Evolutionary conservation across 1,284 basidiomycete genomes (phyloP), one percentile per base, ranked within the genome.

Genomic region (Malassezia equina): DNA sequence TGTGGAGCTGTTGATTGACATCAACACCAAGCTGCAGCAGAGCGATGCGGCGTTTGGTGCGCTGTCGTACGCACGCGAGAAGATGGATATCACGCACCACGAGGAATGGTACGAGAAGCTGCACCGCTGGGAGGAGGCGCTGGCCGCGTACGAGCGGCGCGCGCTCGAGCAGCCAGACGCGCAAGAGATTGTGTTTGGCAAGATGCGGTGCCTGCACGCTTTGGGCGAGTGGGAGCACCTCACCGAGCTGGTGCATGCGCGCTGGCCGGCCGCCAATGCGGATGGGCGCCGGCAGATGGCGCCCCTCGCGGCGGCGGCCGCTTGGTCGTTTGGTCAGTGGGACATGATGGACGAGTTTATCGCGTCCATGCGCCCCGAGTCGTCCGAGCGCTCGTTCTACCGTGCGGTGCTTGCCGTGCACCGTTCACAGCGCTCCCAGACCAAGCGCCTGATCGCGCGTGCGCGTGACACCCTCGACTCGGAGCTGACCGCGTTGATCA

Each of bases 291-390:
- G 86, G 55, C 85, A 88, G 73, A 94, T 98, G 67, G 91, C 94
- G 1, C 91, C 93, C 0, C 85, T 98, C 78, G 94, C 93, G 0
- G 89, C 94, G 0, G 93, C 94, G 0, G 93, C 94, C 1, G 90
- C 90, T 4, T 98, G 94, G 93, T 90, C 90, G 5, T 77, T 95
- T 54, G 86, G 86, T 61, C 90, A 96, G 69, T 99, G 94, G 94
- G 90, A 95, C 68, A 82, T 85, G 7, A 98, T 99, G 94, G 94
- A 98, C 59, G 86, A 91, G 66, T 98, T 94, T 76, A 95, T 98
- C 58, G 81, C 83, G 7, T 87, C 86, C 3, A 94, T 99, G 88
- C 88, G 88, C 69, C 79, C 81, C 28, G 93, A 98, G 71, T 93
- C 91, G 7, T 84, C 91, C 0, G 94, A 98, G 75, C 81, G 90